phyloP scores from a whole-genome alignment of 2,329 filamentous ascomycete species.

The Paraconiothyrium brasiliense region DNA sequence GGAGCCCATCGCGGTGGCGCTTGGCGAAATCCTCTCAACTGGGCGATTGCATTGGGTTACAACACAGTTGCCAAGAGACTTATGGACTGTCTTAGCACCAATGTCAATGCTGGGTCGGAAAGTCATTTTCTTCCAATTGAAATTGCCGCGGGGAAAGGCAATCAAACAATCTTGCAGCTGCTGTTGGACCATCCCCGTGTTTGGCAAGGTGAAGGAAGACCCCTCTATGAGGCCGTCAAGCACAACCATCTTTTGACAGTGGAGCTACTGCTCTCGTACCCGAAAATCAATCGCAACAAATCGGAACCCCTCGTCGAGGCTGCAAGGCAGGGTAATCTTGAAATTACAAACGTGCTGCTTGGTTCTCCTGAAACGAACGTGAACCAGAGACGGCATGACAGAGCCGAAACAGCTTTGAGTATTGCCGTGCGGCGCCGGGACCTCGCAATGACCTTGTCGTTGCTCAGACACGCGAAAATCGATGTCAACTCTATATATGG shows the following conservation, averaged over 20 bases:
- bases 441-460: slow-evolving; percentile 8
- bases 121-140: not conserved
- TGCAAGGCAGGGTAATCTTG: not conserved
- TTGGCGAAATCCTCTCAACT: not conserved
- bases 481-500: not conserved
- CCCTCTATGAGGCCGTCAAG: not conserved
- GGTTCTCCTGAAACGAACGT: not conserved
- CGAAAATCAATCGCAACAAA: not conserved
- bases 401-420: slow-evolving; percentile 8
- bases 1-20: no score
- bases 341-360: not conserved
- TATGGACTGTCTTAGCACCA: not conserved
- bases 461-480: slow-evolving; percentile 9
- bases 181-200: not conserved
- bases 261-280: not conserved
- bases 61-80: not conserved
- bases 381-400: no score
- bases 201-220: no score
- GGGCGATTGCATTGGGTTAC: not conserved
- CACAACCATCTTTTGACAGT: not conserved
- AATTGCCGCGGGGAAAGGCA: not conserved
- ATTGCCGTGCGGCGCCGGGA: slow-evolving; percentile 1
- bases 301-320: no score
- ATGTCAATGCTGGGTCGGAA: not conserved
- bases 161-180: not conserved